Conservation (phyloP, 139 green algal genomes). For the Microglena sp. region DNA sequence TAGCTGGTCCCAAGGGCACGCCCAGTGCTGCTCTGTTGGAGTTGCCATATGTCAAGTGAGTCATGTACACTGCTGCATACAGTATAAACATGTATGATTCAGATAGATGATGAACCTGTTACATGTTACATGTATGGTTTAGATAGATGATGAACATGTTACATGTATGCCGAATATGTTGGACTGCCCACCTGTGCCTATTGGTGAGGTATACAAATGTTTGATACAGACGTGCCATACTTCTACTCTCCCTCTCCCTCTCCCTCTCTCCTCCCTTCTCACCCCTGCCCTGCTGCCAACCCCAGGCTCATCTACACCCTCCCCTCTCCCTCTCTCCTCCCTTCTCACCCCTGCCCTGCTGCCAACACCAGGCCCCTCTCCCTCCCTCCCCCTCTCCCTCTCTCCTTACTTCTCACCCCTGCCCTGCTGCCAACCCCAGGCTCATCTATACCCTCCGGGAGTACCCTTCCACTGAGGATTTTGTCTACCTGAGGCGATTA, state of each 20-base stretch:
- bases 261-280: background rate
- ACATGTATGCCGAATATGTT: no score
- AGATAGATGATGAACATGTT: no score
- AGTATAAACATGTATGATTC: background rate
- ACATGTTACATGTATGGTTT: background rate
- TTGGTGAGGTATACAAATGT: background rate
- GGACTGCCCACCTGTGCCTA: no score
- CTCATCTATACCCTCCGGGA: slow-evolving; percentile 49
- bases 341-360: background rate
- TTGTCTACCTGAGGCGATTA: slow-evolving; percentile 59
- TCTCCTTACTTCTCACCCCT: no score
- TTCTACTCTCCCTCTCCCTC: background rate
- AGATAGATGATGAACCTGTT: background rate
- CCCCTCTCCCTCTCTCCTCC: no score
- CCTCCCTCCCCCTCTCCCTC: background rate
- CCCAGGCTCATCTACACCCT: background rate
- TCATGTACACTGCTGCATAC: background rate
- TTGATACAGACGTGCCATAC: background rate
- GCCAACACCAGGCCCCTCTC: background rate
- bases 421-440: slow-evolving; percentile 14
- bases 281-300: background rate
- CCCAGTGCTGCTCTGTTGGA: background rate
- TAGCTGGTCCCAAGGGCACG: background rate
- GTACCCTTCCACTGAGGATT: slow-evolving; percentile 58
- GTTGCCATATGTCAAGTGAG: slow-evolving; percentile 39